Evolutionary conservation across 2,329 filamentous ascomycete species (phyloP), one percentile per base, ranked within the genome.

Genomic region (Microdochium bolleyi): DNA sequence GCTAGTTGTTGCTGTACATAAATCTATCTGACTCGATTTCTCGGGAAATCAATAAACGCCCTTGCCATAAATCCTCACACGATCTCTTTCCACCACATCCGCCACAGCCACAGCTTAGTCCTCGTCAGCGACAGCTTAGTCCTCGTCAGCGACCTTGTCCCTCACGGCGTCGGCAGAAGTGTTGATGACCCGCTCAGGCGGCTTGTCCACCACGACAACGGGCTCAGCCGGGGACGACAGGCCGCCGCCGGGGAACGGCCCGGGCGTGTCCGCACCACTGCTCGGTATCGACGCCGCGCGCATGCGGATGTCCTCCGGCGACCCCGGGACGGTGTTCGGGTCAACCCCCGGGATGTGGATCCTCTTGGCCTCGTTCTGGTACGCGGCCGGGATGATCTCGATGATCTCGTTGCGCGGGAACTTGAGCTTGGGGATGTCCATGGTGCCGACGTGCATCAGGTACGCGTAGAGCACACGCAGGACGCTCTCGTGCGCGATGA

Each of bases 331-430:
- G 51, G 91, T 84, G 50, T 80, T 77, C 13, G 80, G 77, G 54
- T 83, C 78, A 24, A 83, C 69, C 3, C 79, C 79, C 4, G 89
- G 87, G 57, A 99, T 95, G 61, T 88, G 85, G 62, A 99, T 91
- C 54, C 91, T 85, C 68, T 89, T 94, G 21, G 92, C 89, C 69
- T 94, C 88, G 65, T 99, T 99, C 73, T 96, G 94, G 71, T 99
- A 99, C 30, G 90, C 92, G 19, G 92, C 92, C 2, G 94, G 95
- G 54, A 97, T 95, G 66, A 99, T 96, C 76, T 99, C 94, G 60
- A 99, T 96, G 65, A 99, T 97, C 67, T 99, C 91, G 65, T 99
- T 87, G 46, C 94, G 88, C 3, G 94, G 94, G 64, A 99, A 99
- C 59, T 90, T 88, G 56, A 99, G 82, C 60, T 85, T 87, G 3